These are phyloP conservation scores for Penicillium odoratum DNA, from an alignment of 495 filamentous ascomycete species.

Conservation along the genomic window DNA sequence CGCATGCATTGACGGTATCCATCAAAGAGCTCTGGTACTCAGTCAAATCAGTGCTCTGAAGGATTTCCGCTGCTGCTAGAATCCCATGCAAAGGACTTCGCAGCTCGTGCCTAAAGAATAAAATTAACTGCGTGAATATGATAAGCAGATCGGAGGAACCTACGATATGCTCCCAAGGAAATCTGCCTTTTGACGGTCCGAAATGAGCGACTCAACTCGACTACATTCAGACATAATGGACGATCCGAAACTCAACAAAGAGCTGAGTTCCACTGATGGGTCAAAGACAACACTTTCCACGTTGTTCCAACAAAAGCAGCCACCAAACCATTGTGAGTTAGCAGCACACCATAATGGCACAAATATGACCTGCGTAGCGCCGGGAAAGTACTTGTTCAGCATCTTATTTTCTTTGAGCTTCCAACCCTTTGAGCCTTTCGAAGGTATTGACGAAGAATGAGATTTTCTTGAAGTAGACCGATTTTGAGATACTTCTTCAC, in stretches of 20 bases:
- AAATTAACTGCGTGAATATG: conserved; percentile 29
- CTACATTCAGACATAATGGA: conserved; percentile 67
- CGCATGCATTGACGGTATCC: conserved; percentile 71
- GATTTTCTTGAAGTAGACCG: conserved; percentile 9
- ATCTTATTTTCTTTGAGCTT: conserved; percentile 37
- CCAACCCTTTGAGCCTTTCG: conserved; percentile 30
- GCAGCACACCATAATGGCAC: conserved; percentile 67
- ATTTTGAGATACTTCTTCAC: conserved; percentile 31
- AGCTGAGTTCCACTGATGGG: conserved; percentile 39
- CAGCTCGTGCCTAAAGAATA: conserved; percentile 63
- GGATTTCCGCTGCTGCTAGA: conserved; percentile 67
- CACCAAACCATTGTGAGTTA: conserved; percentile 65
- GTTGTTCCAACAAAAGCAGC: conserved; percentile 62
- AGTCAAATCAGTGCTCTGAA: conserved; percentile 39
- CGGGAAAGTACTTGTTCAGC: conserved; percentile 44
- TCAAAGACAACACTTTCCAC: conserved; percentile 39
- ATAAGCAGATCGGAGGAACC: conserved; percentile 28
- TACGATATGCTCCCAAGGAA: conserved; percentile 71
- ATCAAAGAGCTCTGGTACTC: conserved; percentile 60
- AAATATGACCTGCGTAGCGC: conserved; percentile 41
- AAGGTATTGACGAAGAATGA: conserved; percentile 26
- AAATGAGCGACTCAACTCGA: conserved; percentile 55
- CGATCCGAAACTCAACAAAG: conserved; percentile 61
- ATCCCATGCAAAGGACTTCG: conserved; percentile 75
- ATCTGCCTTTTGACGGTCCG: conserved; percentile 64